These are phyloP conservation scores for Solanum okadae DNA, from an alignment of 257 asterid species.

Conservation along the genomic window DNA sequence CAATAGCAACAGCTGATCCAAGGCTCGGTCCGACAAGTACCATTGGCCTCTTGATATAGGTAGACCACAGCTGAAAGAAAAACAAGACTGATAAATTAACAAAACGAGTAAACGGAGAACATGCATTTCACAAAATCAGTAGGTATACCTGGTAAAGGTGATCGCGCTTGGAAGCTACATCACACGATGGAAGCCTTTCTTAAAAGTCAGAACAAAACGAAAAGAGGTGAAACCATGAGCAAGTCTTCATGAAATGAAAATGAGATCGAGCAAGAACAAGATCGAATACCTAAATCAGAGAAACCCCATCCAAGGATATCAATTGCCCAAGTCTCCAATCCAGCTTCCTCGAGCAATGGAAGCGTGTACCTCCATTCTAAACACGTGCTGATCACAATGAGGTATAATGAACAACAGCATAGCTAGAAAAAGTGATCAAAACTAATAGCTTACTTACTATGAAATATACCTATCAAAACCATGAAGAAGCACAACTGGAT, in stretches of 20 bases:
- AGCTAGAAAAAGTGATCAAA: neutral
- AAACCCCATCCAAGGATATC: conserved; percentile 97
- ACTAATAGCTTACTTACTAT: conserved; percentile 4
- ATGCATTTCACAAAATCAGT: neutral
- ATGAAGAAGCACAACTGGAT: conserved; percentile 82
- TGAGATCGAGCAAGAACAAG: neutral
- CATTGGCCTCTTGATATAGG: conserved; percentile 68
- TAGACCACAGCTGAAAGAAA: conserved; percentile 56
- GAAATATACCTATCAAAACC: conserved; percentile 81
- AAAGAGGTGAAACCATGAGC: neutral
- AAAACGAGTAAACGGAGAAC: neutral
- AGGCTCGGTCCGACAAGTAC: conserved; percentile 91
- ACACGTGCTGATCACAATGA: conserved; percentile 67
- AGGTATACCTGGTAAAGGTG: conserved; percentile 74
- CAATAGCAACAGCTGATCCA: conserved; percentile 89
- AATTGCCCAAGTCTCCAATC: conserved; percentile 79
- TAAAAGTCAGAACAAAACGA: conserved; percentile 2
- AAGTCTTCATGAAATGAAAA: neutral
- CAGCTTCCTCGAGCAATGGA: conserved; percentile 86
- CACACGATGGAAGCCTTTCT: conserved; percentile 63
- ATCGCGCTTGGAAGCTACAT: conserved; percentile 76
- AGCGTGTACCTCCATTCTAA: conserved; percentile 85
- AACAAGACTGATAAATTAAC: neutral
- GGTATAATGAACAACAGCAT: conserved; percentile 31
- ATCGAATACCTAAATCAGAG: conserved; percentile 58